These are phyloP conservation scores for Colletotrichum euphorbiae DNA, from an alignment of 2,329 filamentous ascomycete genomes.

Conservation along the genomic window DNA sequence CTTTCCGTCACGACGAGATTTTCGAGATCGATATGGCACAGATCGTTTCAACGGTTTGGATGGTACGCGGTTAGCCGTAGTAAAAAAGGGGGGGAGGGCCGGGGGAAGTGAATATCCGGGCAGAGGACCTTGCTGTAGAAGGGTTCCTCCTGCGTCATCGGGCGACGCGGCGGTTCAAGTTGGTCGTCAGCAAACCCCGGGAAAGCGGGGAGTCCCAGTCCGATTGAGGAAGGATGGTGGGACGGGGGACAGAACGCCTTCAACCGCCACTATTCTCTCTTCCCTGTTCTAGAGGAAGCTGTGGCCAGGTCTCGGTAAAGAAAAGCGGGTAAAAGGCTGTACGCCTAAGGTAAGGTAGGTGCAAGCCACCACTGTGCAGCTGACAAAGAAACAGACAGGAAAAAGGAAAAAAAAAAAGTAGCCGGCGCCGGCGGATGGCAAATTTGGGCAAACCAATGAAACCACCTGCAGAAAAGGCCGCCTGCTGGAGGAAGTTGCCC, in stretches of 20 bases:
- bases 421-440: conserved; percentile 9
- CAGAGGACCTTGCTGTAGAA: too few relatives aligned
- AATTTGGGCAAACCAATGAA: conserved; percentile 13
- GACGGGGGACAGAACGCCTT: too few relatives aligned
- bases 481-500: background rate
- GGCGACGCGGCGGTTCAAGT: background rate
- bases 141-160: background rate
- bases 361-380: background rate
- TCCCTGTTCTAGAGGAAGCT: background rate
- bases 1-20: too few relatives aligned
- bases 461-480: background rate
- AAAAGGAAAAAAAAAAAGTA: background rate
- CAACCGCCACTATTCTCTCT: background rate
- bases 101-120: too few relatives aligned
- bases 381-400: background rate
- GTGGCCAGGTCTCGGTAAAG: background rate
- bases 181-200: background rate
- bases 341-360: too few relatives aligned
- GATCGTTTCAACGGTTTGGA: too few relatives aligned
- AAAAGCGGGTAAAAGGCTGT: background rate
- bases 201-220: background rate
- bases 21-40: too few relatives aligned
- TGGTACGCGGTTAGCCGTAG: background rate
- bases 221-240: background rate
- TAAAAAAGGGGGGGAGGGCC: too few relatives aligned